These are phyloP conservation scores for Claviceps pusilla DNA, from an alignment of 2,329 filamentous ascomycete genomes.

Conservation along the genomic window DNA sequence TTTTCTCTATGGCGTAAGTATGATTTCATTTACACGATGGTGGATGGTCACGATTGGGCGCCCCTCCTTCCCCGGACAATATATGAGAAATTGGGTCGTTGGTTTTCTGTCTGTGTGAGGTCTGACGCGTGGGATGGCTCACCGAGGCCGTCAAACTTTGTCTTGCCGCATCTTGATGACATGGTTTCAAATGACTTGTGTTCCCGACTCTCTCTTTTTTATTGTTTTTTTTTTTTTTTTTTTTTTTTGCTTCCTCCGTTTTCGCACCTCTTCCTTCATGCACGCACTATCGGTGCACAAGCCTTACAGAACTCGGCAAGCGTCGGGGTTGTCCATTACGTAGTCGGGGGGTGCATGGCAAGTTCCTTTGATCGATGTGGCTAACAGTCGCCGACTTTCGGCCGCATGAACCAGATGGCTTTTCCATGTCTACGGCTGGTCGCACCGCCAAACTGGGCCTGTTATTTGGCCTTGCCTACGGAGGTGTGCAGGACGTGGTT, in stretches of 20 bases:
- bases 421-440: conserved; percentile 61
- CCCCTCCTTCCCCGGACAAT: background rate
- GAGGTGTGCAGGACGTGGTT: conserved; percentile 63
- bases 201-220: background rate
- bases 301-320: conserved; percentile 2
- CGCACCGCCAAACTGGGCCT: conserved; percentile 69
- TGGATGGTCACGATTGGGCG: background rate
- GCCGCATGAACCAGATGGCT: conserved; percentile 44
- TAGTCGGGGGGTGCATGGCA: background rate
- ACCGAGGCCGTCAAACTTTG: too few species aligned
- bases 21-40: conserved; percentile 5
- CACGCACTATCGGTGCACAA: background rate
- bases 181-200: background rate
- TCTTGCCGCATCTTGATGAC: background rate
- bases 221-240: background rate
- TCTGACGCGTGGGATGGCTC: too few species aligned
- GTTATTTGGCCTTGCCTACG: conserved; percentile 64
- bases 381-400: conserved; percentile 17
- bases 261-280: too few species aligned
- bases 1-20: conserved; percentile 75
- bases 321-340: conserved; percentile 10
- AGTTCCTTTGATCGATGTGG: conserved; percentile 1
- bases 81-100: background rate
- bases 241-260: too few species aligned
- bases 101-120: too few species aligned